Evolutionary conservation across 2,329 filamentous ascomycete species (phyloP), one percentile per base, ranked within the genome.

Genomic region (Sordariomycetes sp.): DNA sequence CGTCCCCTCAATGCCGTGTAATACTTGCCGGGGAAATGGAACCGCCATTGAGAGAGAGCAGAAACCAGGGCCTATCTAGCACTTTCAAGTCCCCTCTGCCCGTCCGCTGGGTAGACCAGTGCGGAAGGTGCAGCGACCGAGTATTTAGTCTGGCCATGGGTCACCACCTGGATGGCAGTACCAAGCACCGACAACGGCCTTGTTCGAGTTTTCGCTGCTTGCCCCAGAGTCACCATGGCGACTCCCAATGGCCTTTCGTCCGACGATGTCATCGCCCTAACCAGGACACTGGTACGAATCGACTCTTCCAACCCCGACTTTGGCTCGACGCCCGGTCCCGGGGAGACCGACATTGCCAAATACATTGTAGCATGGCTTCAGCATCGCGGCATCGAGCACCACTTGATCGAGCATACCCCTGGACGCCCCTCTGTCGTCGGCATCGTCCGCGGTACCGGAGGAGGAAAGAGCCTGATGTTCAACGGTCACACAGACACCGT

Each of bases 401-500:
- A 79, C 54, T 75, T 74, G 65, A 62, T 80, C 3, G 77, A 81
- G 60, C 66, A 69, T 1, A 69, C 65, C 0, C 62, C 67, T 2
- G 75, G 76, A 0, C 69, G 77, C 0, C 77, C 78, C 1, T 81
- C 77, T 0, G 67, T 81, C 0, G 67, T 81, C 2, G 77, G 74
- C 0, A 65, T 79, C 1, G 66, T 72, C 1, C 70, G 72, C 2
- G 78, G 78, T 1, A 67, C 65, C 0, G 76, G 76, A 0, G 70
- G 67, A 0, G 77, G 76, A 5, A 74, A 74, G 58, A 74, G 66
- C 1, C 62, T 80, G 3, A 78, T 80, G 72, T 66, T 80, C 50
- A 79, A 80, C 25, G 76, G 77, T 0, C 77, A 80, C 59, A 70
- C 75, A 0, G 77, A 81, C 56, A 80, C 77, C 0, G 77, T 80